Base-by-base conservation (phyloP, 768 basidiomycete species). In the Psilocybe sp. region DNA sequence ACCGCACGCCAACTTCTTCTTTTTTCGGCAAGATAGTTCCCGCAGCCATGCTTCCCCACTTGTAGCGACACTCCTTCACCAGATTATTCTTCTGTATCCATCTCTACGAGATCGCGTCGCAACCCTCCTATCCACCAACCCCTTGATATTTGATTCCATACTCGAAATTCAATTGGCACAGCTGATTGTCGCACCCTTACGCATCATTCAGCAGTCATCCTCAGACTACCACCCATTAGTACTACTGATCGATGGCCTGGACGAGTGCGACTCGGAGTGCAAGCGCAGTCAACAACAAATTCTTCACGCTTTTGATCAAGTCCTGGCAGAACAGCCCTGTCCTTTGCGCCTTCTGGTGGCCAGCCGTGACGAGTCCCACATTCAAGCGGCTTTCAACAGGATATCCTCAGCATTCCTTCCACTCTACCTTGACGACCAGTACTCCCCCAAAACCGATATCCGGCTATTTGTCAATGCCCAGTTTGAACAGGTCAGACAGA, bases 331-430 rank as follows among this genome's bases (percentile, higher is more conserved):
- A 23, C 37, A 36, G 18, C 40, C 5, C 15, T 36, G 36, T 20
- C 40, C 40, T 13, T 34, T 49, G 5, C 20, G 41, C 16, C 48
- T 49, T 5, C n/a, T n/a, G n/a, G 20, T 49, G 13, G 48, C 48
- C 2, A 49, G 48, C 18, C 28, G 48, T 3, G 40, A 40, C 4
- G 40, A 49, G 18, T 31, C 18, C 7, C 16, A 23, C 10, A 49
- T 49, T 20, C 9, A 20, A 15, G 40, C 18, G 6, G 40, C 39
- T n/a, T 49, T 49, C 40, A 43, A 51, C 15, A 18, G 37, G 18
- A 38, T 15, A 13, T 15, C 18, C 16, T 23, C 23, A 10, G 3
- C 18, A 13, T 44, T 38, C 9, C 8, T 15, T 12, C 33, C 28
- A 9, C 7, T 51, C 7, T 11, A 23, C 8, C 28, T 51, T 1